These are phyloP conservation scores for Phanerochaete sordida DNA, from an alignment of 768 basidiomycete genomes.

Conservation along the genomic window DNA sequence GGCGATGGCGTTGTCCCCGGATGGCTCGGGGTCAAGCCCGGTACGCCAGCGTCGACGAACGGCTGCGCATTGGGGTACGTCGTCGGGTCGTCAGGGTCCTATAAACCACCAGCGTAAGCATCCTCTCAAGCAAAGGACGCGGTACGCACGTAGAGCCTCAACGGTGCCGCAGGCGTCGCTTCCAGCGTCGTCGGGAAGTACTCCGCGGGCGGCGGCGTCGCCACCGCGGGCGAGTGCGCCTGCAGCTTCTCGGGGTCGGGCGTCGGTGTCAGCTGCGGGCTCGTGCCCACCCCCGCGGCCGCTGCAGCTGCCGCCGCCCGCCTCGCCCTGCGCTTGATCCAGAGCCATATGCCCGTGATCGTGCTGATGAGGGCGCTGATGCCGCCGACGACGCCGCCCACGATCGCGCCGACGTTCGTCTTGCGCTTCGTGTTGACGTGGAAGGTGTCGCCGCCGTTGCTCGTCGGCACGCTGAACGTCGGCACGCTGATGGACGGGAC, in stretches of 20 bases:
- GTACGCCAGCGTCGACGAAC: not conserved
- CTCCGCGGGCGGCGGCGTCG: not conserved
- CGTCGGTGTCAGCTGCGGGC: not conserved
- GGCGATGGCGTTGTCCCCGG: too few relatives aligned
- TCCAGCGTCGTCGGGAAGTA: not conserved
- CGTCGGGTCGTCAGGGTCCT: slow-evolving; percentile 13
- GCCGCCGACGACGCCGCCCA: slow-evolving; percentile 12
- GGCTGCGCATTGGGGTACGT: slow-evolving; percentile 8
- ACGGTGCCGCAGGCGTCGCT: not conserved
- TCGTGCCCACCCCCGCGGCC: not conserved
- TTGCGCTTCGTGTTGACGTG: not conserved
- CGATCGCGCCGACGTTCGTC: slow-evolving; percentile 8
- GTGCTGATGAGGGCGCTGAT: not conserved
- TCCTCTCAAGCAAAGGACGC: not conserved
- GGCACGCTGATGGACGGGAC: not conserved
- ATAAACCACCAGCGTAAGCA: not conserved
- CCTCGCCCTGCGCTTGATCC: not conserved
- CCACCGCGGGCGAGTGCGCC: not conserved
- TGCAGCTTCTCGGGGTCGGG: slow-evolving; percentile 6
- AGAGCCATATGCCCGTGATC: not conserved
- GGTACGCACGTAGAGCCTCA: slow-evolving; percentile 4
- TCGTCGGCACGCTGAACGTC: not conserved
- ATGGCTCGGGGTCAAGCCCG: too few relatives aligned
- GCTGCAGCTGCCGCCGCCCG: not conserved
- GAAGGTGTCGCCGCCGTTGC: not conserved